phyloP scores from a whole-genome alignment of 768 basidiomycete species.

The Lactarius akahatsu region DNA sequence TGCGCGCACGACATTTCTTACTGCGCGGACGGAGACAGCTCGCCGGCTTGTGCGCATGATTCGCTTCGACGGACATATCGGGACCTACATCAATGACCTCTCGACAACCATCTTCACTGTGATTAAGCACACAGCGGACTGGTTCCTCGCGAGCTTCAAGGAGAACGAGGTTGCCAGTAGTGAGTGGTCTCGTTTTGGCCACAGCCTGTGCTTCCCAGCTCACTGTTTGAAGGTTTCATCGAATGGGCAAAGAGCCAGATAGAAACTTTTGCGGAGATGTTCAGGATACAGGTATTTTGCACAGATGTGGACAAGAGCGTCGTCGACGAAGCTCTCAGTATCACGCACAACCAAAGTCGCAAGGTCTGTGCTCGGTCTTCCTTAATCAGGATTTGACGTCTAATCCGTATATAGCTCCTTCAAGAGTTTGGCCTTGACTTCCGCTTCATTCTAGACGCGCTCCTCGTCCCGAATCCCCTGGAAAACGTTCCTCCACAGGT shows the following conservation, averaged over 20 bases:
- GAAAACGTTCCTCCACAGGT: constrained; percentile 34
- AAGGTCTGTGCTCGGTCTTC: constrained; percentile 52
- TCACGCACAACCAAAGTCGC: constrained; percentile 77
- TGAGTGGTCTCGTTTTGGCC: constrained; percentile 42
- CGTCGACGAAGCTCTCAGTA: constrained; percentile 73
- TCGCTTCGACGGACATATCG: constrained; percentile 84
- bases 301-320: constrained; percentile 69
- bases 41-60: constrained; percentile 80
- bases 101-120: constrained; percentile 89
- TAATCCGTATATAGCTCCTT: constrained; percentile 53
- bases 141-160: constrained; percentile 94
- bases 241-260: constrained; percentile 91
- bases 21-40: constrained; percentile 73
- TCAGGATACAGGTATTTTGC: constrained; percentile 88
- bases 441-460: constrained; percentile 81
- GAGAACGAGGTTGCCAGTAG: constrained; percentile 94
- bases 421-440: constrained; percentile 96
- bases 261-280: constrained; percentile 78
- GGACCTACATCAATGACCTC: constrained; percentile 82
- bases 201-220: not conserved
- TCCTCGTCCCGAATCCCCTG: constrained; percentile 51
- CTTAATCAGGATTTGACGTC: not conserved
- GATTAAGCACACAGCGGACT: constrained; percentile 96
- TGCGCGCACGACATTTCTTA: constrained; percentile 80
- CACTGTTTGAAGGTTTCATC: constrained; percentile 66